phyloP scores from a whole-genome alignment of 108 stramenopile genomes.

The Tribonema minus region DNA sequence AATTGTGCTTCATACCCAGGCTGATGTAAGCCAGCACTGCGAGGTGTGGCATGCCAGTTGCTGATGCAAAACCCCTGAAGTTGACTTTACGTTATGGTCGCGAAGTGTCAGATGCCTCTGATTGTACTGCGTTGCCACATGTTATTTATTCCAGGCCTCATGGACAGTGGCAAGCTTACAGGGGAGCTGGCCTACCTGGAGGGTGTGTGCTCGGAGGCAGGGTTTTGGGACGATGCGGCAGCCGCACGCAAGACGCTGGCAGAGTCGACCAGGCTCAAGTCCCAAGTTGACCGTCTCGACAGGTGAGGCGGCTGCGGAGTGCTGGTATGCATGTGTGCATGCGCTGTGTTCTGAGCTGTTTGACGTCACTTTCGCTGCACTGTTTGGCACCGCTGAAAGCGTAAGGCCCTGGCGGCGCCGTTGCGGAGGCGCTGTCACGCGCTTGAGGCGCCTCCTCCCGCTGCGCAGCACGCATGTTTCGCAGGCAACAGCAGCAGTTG shows the following conservation, averaged over 20 bases:
- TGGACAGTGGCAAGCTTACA: conserved; percentile 23
- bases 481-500: too few species aligned
- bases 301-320: not conserved
- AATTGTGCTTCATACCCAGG: too few species aligned
- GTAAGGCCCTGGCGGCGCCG: too few species aligned
- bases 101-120: not conserved
- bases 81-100: not conserved
- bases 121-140: not conserved
- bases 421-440: too few species aligned
- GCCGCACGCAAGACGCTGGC: conserved; percentile 34
- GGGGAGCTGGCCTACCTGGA: conserved; percentile 38
- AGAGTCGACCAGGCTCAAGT: conserved; percentile 17
- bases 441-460: too few species aligned
- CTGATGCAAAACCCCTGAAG: not conserved
- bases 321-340: not conserved
- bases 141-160: conserved; percentile 2
- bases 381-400: too few species aligned
- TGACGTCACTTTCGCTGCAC: too few species aligned
- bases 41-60: not conserved
- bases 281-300: conserved; percentile 21
- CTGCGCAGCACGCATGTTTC: too few species aligned
- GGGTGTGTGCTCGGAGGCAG: conserved; percentile 29
- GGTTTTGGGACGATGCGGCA: conserved; percentile 30
- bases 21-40: too few species aligned
- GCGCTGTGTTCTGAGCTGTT: too few species aligned